A percentile compares a stretch with the other conserved stretches of the same genome.
These are phyloP conservation scores for Debaryomyces udenii DNA, from an alignment of 1,139 yeast genomes.

Conservation along the genomic window DNA sequence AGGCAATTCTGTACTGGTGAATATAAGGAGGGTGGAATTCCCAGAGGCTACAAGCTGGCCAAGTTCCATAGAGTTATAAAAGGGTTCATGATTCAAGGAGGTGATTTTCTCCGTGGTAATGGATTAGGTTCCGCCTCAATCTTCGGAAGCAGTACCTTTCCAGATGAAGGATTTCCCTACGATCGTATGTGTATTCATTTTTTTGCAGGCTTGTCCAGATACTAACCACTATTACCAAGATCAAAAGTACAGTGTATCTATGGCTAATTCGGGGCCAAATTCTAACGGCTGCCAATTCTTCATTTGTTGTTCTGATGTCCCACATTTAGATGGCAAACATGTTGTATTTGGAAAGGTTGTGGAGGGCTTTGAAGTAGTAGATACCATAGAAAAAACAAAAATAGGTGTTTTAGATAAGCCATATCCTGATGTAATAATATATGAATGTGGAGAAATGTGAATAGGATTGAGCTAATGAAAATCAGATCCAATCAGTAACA, in stretches of 20 bases:
- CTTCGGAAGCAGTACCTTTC: slow-evolving; percentile 33
- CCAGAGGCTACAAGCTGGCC: slow-evolving; percentile 32
- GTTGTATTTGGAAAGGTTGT: slow-evolving; percentile 60
- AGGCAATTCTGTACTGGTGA: slow-evolving; percentile 62
- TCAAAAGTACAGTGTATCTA: slow-evolving; percentile 29
- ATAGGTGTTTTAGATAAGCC: slow-evolving; percentile 34
- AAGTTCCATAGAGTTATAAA: slow-evolving; percentile 33
- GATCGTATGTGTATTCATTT: slow-evolving; percentile 21
- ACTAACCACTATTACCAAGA: slow-evolving; percentile 15
- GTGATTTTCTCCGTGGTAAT: slow-evolving; percentile 41
- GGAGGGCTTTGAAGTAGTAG: slow-evolving; percentile 38
- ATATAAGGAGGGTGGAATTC: slow-evolving; percentile 36
- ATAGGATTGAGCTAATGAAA: background rate
- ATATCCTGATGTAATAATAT: slow-evolving; percentile 16
- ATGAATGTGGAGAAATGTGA: slow-evolving; percentile 43
- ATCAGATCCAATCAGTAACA: background rate
- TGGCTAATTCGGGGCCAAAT: slow-evolving; percentile 41
- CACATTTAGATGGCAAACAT: slow-evolving; percentile 53
- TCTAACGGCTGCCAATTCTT: slow-evolving; percentile 41
- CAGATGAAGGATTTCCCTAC: slow-evolving; percentile 37
- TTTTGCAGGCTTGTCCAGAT: slow-evolving; percentile 1
- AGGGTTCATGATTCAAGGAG: slow-evolving; percentile 39
- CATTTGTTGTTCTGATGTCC: slow-evolving; percentile 29
- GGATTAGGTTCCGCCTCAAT: slow-evolving; percentile 46
- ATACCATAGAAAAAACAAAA: slow-evolving; percentile 31